Base-by-base conservation (phyloP, 2,329 filamentous ascomycete genomes). In the Tothia fuscella region DNA sequence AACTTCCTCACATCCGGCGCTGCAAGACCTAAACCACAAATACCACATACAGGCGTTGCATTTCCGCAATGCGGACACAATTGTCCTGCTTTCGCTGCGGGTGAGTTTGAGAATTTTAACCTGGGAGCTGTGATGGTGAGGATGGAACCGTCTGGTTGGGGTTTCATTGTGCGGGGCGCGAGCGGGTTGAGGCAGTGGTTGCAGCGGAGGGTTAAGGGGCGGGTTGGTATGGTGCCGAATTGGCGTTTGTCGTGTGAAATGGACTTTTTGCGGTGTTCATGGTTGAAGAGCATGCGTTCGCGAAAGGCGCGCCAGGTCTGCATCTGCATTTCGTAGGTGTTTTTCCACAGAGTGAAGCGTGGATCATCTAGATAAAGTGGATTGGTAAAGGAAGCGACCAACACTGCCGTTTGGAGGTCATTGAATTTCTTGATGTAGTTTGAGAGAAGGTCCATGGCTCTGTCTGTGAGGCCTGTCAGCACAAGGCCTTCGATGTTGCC, bases 401-500 rank as follows among this genome's bases (percentile, higher is more conserved):
- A 67, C 0, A 82, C 80, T 2, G 83, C 81, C 1, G 83, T 87
- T 61, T 93, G 85, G 19, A 84, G 70, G 56, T 89, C 84, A 53
- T 78, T 71, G 56, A 81, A 86, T 50, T 80, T 81, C 50, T 79
- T 71, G 34, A 91, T 72, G 58, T 87, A 86, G 38, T 76, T 74
- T 46, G 82, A 80, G 46, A 89, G 74, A 14, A 91, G 74, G 54
- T 87, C 80, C 44, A 88, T 77, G 39, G 80, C 69, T 41, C 68
- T 67, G 49, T 85, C 80, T 3, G 77, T 78, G 46, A 93, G 78
- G 28, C 85, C 85, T 0, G 82, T 84, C 10, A 93, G 70, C 3
- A 87, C 73, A 30, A 91, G 74, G 24, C 79, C 84, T 58, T 87
- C 81, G 38, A 88, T 73, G 51, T 88, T 78, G 36, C 84, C 84